Evolutionary conservation across 2,329 filamentous ascomycete genomes (phyloP).

Genomic region (Corniculantispora saksenae): DNA sequence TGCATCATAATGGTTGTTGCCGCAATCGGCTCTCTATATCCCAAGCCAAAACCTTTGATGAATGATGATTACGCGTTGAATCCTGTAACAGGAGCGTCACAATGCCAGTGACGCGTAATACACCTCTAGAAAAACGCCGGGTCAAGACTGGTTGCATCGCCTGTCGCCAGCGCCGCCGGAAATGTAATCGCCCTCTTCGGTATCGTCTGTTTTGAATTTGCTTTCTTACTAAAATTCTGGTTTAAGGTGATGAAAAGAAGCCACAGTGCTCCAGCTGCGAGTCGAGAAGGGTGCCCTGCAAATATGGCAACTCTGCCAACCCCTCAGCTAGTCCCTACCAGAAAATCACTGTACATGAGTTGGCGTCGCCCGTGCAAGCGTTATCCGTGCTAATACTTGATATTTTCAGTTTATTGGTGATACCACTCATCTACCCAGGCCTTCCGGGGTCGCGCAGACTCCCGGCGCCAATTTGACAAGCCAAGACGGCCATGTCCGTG

Average conservation of each 20-base stretch:
- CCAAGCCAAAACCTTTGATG: no score
- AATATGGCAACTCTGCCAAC: slow-evolving; percentile 16
- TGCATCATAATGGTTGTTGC: not conserved
- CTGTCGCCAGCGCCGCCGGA: slow-evolving; percentile 25
- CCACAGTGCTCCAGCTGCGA: slow-evolving; percentile 24
- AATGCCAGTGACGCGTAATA: slow-evolving; percentile 24
- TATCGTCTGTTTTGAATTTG: no score
- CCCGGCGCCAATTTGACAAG: not conserved
- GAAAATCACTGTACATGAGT: slow-evolving; percentile 19
- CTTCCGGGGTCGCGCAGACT: not conserved
- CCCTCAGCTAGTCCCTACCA: slow-evolving; percentile 2
- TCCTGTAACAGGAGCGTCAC: not conserved
- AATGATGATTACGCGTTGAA: not conserved
- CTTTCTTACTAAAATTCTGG: not conserved
- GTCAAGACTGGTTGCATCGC: slow-evolving; percentile 26
- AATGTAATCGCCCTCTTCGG: slow-evolving; percentile 18
- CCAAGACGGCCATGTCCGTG: not conserved
- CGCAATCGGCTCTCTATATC: no score
- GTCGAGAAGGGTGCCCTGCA: slow-evolving; percentile 19
- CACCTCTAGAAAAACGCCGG: slow-evolving; percentile 24
- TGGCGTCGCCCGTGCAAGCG: not conserved
- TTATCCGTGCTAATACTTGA: not conserved
- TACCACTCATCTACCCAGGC: not conserved
- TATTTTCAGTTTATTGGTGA: not conserved
- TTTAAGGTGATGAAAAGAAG: slow-evolving; percentile 25